These are phyloP conservation scores for Senecio squalidus DNA, from an alignment of 140 eudicot genomes.

Conservation along the genomic window DNA sequence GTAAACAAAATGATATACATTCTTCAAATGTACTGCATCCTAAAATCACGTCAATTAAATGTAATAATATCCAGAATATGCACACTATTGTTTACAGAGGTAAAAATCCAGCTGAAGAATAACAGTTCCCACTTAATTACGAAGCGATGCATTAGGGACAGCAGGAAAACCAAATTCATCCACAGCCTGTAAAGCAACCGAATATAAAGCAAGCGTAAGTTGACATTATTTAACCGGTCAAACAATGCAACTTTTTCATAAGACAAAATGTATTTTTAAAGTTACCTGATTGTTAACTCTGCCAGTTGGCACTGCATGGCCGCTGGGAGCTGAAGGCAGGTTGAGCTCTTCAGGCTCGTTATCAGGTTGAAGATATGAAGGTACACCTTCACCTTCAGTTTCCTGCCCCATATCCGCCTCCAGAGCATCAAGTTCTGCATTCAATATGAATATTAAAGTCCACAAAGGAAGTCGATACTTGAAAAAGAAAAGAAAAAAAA, in stretches of 20 bases:
- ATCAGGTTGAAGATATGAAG: constrained; percentile 95
- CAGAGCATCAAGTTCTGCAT: constrained; percentile 93
- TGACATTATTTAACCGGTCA: not conserved
- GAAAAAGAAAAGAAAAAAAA: not conserved
- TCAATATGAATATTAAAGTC: not conserved
- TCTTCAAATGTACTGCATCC: constrained; percentile 7
- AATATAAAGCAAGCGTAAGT: not conserved
- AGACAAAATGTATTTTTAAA: not conserved
- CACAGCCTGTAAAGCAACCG: constrained; percentile 46
- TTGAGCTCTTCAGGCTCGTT: constrained; percentile 77
- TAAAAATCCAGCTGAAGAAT: constrained; percentile 8
- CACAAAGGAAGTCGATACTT: not conserved
- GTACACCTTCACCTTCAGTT: constrained; percentile 84
- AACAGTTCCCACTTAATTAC: constrained; percentile 33
- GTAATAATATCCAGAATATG: constrained; percentile 24
- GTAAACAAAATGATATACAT: constrained; percentile 23
- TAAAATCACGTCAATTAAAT: constrained; percentile 10
- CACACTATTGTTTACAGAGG: constrained; percentile 32
- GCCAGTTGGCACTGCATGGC: constrained; percentile 58
- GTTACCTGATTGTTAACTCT: constrained; percentile 70
- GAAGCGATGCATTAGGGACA: constrained; percentile 81
- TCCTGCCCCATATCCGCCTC: constrained; percentile 95
- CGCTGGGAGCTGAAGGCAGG: constrained; percentile 82
- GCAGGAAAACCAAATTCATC: constrained; percentile 90
- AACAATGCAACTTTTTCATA: not conserved